These are phyloP conservation scores for Kuraishia hungarica DNA, from an alignment of 805 yeast genomes.

Conservation along the genomic window DNA sequence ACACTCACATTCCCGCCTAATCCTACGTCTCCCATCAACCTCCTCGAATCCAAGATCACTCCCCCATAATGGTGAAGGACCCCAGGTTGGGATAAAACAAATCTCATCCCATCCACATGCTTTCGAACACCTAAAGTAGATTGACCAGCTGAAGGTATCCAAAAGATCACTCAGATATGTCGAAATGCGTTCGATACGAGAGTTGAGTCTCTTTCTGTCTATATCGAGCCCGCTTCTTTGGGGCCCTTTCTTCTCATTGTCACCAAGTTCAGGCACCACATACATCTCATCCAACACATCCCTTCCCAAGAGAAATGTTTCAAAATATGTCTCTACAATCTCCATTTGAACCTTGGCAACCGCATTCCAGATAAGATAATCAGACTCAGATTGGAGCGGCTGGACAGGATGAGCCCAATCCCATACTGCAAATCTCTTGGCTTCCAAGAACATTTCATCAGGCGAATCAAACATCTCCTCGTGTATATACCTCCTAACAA, in stretches of 20 bases:
- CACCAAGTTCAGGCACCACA: too few species aligned
- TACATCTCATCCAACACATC: conserved; percentile 15
- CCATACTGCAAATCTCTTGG: conserved; percentile 27
- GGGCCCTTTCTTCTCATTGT: conserved; percentile 4
- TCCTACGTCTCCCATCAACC: conserved; percentile 15
- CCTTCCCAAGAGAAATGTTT: conserved; percentile 23
- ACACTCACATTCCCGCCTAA: conserved; percentile 6
- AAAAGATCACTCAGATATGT: conserved; percentile 13
- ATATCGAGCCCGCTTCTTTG: conserved; percentile 9
- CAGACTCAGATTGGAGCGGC: conserved; percentile 28
- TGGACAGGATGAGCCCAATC: conserved; percentile 39
- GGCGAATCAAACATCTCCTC: conserved; percentile 9
- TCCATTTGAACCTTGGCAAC: conserved; percentile 28
- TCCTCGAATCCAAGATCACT: conserved; percentile 15
- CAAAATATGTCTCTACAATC: conserved; percentile 28
- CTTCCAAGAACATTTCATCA: conserved; percentile 13
- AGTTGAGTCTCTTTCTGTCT: not conserved
- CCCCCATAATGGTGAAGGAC: conserved; percentile 43
- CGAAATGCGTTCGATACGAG: not conserved
- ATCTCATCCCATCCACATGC: conserved; percentile 38
- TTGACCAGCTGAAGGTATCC: conserved; percentile 29
- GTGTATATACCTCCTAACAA: conserved; percentile 34
- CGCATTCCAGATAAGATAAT: conserved; percentile 42
- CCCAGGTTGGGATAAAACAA: conserved; percentile 57
- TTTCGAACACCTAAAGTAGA: conserved; percentile 30